A percentile compares a stretch with the other conserved stretches of the same genome.
phyloP scores from a whole-genome alignment of 768 basidiomycete species.

The Trametes punicea region DNA sequence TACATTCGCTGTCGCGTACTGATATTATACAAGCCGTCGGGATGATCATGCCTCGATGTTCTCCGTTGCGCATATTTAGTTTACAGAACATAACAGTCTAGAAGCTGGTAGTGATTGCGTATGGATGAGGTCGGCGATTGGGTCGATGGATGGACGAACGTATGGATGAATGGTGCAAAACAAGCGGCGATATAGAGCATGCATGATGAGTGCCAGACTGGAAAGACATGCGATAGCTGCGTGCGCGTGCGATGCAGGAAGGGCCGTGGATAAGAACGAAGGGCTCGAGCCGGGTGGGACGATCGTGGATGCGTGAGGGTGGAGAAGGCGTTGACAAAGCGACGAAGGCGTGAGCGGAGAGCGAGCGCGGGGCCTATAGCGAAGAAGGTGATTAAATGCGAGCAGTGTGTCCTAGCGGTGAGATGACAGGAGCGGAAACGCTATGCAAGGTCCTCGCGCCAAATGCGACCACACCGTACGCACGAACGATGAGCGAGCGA shows the following conservation, averaged over 20 bases:
- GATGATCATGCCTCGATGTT: neutral
- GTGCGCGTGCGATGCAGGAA: neutral
- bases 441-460: neutral
- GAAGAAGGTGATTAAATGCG: slow-evolving; percentile 7
- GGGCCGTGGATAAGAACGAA: neutral
- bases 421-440: neutral
- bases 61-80: slow-evolving; percentile 8
- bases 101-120: neutral
- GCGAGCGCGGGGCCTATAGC: neutral
- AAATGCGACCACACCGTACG: neutral
- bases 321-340: too few relatives aligned
- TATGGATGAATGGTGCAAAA: neutral
- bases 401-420: slow-evolving; percentile 2
- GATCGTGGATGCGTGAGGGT: slow-evolving; percentile 12
- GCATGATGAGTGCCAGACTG: slow-evolving; percentile 2
- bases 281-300: neutral
- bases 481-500: neutral
- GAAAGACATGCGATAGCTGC: neutral
- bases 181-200: neutral
- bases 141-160: neutral
- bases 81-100: slow-evolving; percentile 3
- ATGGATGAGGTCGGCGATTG: neutral
- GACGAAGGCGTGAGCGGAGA: neutral
- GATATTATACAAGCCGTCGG: slow-evolving; percentile 10
- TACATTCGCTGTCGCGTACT: neutral